Base-by-base conservation (phyloP, 495 filamentous ascomycete genomes). In the Penicillium pulvis region DNA sequence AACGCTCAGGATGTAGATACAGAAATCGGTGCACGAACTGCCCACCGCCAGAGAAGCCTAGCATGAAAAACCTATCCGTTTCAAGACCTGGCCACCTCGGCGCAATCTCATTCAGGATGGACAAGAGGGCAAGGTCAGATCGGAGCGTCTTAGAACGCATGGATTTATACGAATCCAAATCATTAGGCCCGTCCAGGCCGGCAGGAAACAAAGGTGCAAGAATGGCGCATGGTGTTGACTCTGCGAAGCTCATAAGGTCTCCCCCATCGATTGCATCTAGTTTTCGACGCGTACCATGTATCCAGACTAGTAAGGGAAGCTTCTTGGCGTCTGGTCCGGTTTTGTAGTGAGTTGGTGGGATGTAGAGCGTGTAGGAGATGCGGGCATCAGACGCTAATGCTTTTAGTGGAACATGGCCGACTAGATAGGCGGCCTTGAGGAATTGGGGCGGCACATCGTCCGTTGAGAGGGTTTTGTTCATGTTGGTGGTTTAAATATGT, bases 301-400 rank as follows among this genome's bases (percentile, higher is more conserved):
- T 31, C 26, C 46, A 49, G 26, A 53, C 51, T 7, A 53, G 33
- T 19, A 53, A 42, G 20, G 51, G 51, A n/a, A 53, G 51, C 20
- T 53, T 53, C 16, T 10, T 53, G 3, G 50, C 16, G 6, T 30
- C 28, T 7, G 51, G 19, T 7, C 26, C 51, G 10, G 33, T 30
- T 11, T 42, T 9, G 35, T 53, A 53, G 4, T 30, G 51, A 10
- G 51, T n/a, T 30, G 51, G 51, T 7, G 51, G 51, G 11, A 53
- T 53, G 12, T 53, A 53, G 4, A 53, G 51, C 36, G 31, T 11
- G 19, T 53, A 53, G 35, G 51, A 53, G 26, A 53, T 20, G 36
- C 51, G 51, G 5, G 51, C 35, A 26, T 53, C 51, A 20, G 20
- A 24, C 2, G 17, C 19, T 11, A 43, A 17, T 10, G 51, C 35